Conservation (phyloP, 1,284 basidiomycete species). For the Cutaneotrichosporon mucoides region DNA sequence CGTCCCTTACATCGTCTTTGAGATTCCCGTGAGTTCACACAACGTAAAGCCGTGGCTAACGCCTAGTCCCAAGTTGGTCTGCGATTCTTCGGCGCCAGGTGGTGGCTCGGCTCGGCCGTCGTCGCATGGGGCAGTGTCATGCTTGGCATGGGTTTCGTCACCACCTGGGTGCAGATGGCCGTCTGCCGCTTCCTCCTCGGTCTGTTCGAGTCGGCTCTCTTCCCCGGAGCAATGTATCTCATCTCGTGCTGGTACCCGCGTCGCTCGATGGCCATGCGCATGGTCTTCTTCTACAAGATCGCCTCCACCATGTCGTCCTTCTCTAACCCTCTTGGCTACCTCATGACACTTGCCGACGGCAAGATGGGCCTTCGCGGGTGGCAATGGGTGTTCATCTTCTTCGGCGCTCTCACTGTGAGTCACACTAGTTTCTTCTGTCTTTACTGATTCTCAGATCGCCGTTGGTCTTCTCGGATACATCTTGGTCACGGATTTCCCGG, state of each 20-base stretch:
- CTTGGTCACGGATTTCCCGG: slow-evolving; percentile 17
- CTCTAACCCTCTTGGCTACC: slow-evolving; percentile 8
- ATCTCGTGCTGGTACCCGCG: slow-evolving; percentile 52
- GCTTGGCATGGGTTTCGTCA: slow-evolving; percentile 44
- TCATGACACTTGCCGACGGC: slow-evolving; percentile 11
- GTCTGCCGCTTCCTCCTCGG: slow-evolving; percentile 49
- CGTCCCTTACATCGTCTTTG: slow-evolving; percentile 43
- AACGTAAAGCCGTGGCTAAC: background rate
- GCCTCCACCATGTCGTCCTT: slow-evolving; percentile 16
- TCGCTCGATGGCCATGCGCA: slow-evolving; percentile 44
- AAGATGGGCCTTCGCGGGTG: slow-evolving; percentile 7
- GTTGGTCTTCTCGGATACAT: slow-evolving; percentile 8
- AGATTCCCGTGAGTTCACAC: slow-evolving; percentile 10
- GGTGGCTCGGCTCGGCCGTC: slow-evolving; percentile 27
- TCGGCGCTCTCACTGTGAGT: slow-evolving; percentile 10
- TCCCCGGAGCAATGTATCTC: slow-evolving; percentile 48
- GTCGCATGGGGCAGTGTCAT: slow-evolving; percentile 49
- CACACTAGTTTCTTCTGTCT: too few relatives aligned
- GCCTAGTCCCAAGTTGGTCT: slow-evolving; percentile 17
- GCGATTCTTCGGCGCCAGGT: slow-evolving; percentile 13
- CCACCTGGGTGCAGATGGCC: slow-evolving; percentile 42
- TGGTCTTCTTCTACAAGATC: slow-evolving; percentile 48
- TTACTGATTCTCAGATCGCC: background rate
- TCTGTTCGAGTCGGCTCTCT: slow-evolving; percentile 42
- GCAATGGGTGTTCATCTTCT: slow-evolving; percentile 19